Base-by-base conservation (phyloP, 371 early-diverging fungal species). In the Coemansia sp. region DNA sequence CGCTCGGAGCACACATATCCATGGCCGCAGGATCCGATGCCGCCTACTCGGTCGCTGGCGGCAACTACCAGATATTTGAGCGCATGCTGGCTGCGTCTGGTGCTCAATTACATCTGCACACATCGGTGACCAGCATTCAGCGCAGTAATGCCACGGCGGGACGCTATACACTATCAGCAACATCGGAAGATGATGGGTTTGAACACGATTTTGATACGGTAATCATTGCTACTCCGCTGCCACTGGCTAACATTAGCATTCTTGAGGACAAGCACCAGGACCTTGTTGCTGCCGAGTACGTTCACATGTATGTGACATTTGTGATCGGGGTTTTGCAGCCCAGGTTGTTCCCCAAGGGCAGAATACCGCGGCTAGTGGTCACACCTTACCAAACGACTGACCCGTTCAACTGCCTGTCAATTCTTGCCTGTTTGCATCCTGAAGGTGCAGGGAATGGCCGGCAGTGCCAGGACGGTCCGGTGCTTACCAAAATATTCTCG, bases 321-420 rank as follows among this genome's bases (percentile, higher is more conserved):
- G 68, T 57, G 10, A 67, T 67, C 12, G 68, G 68, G 40, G 33
- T 14, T 5, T 36, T 67, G n/a, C 56, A 48, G 42, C n/a, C 11
- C 10, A 53, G 47, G 9, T 36, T 62, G 38, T 61, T 66, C 36
- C 67, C 67, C 7, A 42, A 43, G 2, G 61, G 60, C 36, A 36
- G 7, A 36, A 49, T 66, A 5, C 68, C 62, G 11, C 62, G 54
- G 40, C 62, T 67, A 5, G 44, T 62, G 4, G 58, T 67, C 10
- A 67, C 68, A 43, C 62, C 68, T 2, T 62, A 62, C 55, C 52
- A 46, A 16, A 67, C 62, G 10, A 67, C 62, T 1, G 8, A 38
- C 38, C 68, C 68, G 34, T 67, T 67, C 61, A 67, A 67, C 52
- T 67, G 68, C 48, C 40, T 67, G 14, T 67, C 68, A 16, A 58